These are phyloP conservation scores for Pouteria glomerata DNA, from an alignment of 148 eudicot genomes.

Conservation along the genomic window DNA sequence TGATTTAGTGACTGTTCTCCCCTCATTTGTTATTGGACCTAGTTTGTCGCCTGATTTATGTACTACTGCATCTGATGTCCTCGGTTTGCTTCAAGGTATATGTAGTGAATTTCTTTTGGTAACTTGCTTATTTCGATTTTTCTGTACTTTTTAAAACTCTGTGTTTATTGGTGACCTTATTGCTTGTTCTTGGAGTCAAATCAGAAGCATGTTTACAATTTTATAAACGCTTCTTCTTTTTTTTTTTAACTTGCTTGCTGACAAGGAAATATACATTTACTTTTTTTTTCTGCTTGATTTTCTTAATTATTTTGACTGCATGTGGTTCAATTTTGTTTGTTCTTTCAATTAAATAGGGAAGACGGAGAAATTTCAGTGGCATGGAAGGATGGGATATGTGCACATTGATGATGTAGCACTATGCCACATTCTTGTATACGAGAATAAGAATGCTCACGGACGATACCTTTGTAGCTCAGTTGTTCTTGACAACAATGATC, in stretches of 20 bases:
- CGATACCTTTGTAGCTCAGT: slow-evolving; percentile 79
- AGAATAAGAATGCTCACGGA: slow-evolving; percentile 60
- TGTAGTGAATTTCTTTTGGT: too few species aligned
- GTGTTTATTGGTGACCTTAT: too few species aligned
- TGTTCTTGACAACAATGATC: slow-evolving; percentile 57
- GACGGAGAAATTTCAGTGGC: slow-evolving; percentile 50
- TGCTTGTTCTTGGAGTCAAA: too few species aligned
- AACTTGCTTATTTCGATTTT: too few species aligned
- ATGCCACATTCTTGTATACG: slow-evolving; percentile 78
- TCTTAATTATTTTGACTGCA: too few species aligned
- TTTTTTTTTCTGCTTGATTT: too few species aligned
- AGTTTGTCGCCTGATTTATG: slow-evolving; percentile 62
- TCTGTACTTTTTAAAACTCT: too few species aligned
- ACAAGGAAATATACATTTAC: too few species aligned
- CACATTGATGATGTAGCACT: slow-evolving; percentile 87
- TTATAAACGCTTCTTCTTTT: too few species aligned
- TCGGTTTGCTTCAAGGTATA: slow-evolving; percentile 83
- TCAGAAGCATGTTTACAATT: too few species aligned
- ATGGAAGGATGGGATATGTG: slow-evolving; percentile 96
- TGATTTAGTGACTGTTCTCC: slow-evolving; percentile 73
- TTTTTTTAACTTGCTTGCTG: too few species aligned
- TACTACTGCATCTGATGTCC: slow-evolving; percentile 76
- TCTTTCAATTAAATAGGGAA: slow-evolving; percentile 37
- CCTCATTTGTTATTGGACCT: slow-evolving; percentile 81
- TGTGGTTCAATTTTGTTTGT: background rate